These are phyloP conservation scores for Lactarius quietus DNA, from an alignment of 768 basidiomycete genomes.

Conservation along the genomic window DNA sequence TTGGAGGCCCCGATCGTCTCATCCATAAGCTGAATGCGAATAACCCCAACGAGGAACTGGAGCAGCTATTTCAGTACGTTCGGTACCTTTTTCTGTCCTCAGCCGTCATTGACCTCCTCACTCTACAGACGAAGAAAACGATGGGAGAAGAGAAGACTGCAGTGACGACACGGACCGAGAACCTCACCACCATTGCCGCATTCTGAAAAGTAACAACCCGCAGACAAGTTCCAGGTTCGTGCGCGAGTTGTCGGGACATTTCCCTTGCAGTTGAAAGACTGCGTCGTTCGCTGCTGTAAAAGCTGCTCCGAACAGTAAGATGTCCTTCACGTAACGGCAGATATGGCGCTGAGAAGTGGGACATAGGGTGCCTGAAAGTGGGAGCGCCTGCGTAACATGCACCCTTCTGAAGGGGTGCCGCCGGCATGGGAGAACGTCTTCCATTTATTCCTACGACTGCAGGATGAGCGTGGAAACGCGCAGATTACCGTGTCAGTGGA, in stretches of 20 bases:
- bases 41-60: conserved; percentile 19
- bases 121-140: conserved; percentile 13
- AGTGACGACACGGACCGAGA: not conserved
- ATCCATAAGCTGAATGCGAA: conserved; percentile 19
- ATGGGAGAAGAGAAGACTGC: not conserved
- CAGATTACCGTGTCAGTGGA: conserved; percentile 22
- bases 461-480: conserved; percentile 17
- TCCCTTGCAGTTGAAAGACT: conserved; percentile 20
- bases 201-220: conserved; percentile 10
- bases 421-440: conserved; percentile 11
- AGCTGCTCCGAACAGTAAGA: conserved; percentile 18
- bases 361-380: conserved; percentile 11
- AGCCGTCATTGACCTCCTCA: not conserved
- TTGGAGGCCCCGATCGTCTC: conserved; percentile 26
- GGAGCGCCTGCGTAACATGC: conserved; percentile 9
- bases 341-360: not conserved
- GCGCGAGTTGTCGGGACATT: conserved; percentile 23
- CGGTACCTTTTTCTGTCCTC: not conserved
- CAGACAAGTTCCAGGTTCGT: conserved; percentile 19
- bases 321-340: not conserved
- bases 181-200: conserved; percentile 16
- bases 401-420: not conserved
- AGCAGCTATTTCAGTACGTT: conserved; percentile 17
- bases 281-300: conserved; percentile 17
- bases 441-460: conserved; percentile 20